Percentiles rank a stretch among this genome's conserved stretches.
Evolutionary conservation across 768 basidiomycete species (phyloP).

Genomic region (Pholiota molesta): DNA sequence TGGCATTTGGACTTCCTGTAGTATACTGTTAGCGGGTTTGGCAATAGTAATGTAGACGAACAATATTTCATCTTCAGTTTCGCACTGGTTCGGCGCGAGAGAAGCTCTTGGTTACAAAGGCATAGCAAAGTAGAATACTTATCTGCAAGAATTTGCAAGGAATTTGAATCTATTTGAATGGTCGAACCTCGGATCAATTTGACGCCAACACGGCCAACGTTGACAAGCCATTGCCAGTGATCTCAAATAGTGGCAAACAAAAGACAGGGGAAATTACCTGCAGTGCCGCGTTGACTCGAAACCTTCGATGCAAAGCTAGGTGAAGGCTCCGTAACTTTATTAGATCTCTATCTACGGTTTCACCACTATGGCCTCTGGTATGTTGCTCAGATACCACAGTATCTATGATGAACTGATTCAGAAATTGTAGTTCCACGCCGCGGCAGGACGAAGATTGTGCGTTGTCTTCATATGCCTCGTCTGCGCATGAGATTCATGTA

Average conservation of each 20-base stretch:
- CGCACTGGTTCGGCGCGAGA: too few species aligned
- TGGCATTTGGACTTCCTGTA: background rate
- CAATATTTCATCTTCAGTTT: background rate
- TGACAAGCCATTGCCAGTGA: background rate
- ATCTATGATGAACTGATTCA: background rate
- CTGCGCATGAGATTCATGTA: constrained; percentile 2
- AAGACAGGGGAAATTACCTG: background rate
- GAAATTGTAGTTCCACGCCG: constrained; percentile 36
- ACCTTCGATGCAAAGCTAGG: too few species aligned
- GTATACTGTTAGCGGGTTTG: background rate
- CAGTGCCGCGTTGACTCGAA: too few species aligned
- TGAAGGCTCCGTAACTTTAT: background rate
- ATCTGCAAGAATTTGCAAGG: too few species aligned
- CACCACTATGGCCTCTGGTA: background rate
- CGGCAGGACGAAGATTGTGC: constrained; percentile 48
- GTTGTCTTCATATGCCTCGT: constrained; percentile 24
- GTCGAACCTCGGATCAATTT: too few species aligned
- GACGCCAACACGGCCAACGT: too few species aligned
- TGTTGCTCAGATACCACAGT: background rate
- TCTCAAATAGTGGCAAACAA: background rate
- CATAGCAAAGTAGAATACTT: too few species aligned
- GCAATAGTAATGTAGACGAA: background rate
- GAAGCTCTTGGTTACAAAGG: too few species aligned
- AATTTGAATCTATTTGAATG: too few species aligned
- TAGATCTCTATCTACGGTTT: background rate